Conservation (phyloP, 345 rosid species). For the Durio zibethinus region DNA sequence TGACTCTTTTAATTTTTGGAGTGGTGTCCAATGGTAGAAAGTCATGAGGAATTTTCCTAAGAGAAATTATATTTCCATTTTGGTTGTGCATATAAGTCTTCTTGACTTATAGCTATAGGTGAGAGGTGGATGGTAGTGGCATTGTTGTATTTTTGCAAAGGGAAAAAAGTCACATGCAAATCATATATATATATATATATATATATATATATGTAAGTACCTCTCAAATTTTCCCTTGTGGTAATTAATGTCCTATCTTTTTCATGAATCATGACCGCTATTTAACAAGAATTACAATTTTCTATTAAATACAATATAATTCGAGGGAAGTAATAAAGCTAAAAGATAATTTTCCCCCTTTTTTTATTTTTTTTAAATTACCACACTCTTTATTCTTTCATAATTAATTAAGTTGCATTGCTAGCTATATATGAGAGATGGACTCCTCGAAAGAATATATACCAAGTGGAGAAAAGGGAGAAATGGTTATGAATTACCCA, state of each 20-base stretch:
- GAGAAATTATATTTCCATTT: neutral
- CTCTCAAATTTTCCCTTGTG: slow-evolving; percentile 10
- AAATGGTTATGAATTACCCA: neutral
- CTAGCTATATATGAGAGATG: neutral
- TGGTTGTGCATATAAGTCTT: neutral
- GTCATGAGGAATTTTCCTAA: neutral
- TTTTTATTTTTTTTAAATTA: neutral
- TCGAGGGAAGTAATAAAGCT: neutral
- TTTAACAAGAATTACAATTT: neutral
- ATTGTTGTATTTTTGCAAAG: neutral
- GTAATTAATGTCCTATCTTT: slow-evolving; percentile 29
- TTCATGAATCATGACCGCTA: slow-evolving; percentile 31
- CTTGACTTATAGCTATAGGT: neutral
- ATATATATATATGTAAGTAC: neutral
- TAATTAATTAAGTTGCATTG: neutral
- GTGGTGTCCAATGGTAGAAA: neutral
- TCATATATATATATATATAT: neutral
- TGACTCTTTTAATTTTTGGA: neutral
- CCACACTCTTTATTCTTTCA: neutral
- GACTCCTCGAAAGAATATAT: slow-evolving; percentile 2
- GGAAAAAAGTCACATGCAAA: slow-evolving; percentile 20
- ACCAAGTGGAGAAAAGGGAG: slow-evolving; percentile 7
- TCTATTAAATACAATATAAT: neutral
- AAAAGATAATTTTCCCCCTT: too few relatives aligned
- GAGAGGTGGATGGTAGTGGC: neutral